Conservation (phyloP, 2,329 filamentous ascomycete genomes). For the Helicocarpus griseus region DNA sequence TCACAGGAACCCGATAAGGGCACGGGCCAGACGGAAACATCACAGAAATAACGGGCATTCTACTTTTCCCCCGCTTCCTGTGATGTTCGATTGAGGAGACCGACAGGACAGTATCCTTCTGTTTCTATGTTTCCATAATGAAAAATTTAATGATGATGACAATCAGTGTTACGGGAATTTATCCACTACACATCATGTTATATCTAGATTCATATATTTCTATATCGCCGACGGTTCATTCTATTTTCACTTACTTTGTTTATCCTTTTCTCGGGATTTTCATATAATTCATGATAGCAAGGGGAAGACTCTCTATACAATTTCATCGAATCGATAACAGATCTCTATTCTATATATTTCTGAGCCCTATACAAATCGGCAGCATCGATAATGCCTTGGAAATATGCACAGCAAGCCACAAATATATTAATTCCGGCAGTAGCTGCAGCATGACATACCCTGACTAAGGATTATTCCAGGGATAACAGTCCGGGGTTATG, state of each 20-base stretch:
- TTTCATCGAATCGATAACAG: too few species aligned
- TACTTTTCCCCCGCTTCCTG: not conserved
- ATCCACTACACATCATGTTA: not conserved
- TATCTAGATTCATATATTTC: not conserved
- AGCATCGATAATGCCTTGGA: not conserved
- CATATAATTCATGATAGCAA: too few species aligned
- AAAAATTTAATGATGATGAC: not conserved
- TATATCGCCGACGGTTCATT: not conserved
- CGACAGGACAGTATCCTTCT: not conserved
- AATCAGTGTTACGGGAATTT: not conserved
- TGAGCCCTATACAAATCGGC: not conserved
- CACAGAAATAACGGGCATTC: not conserved
- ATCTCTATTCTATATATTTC: not conserved
- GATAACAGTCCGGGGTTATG: too few species aligned
- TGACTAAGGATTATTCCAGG: not conserved
- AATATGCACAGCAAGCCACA: not conserved
- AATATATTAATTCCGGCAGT: not conserved
- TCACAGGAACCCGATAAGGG: not conserved
- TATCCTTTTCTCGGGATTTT: too few species aligned
- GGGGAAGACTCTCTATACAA: too few species aligned
- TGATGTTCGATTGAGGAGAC: not conserved
- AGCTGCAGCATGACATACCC: not conserved
- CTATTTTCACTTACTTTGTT: not conserved
- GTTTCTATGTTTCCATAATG: not conserved
- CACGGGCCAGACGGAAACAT: not conserved